These are phyloP conservation scores for Tubosaeta brunneosetosa DNA, from an alignment of 768 basidiomycete species.

Conservation along the genomic window DNA sequence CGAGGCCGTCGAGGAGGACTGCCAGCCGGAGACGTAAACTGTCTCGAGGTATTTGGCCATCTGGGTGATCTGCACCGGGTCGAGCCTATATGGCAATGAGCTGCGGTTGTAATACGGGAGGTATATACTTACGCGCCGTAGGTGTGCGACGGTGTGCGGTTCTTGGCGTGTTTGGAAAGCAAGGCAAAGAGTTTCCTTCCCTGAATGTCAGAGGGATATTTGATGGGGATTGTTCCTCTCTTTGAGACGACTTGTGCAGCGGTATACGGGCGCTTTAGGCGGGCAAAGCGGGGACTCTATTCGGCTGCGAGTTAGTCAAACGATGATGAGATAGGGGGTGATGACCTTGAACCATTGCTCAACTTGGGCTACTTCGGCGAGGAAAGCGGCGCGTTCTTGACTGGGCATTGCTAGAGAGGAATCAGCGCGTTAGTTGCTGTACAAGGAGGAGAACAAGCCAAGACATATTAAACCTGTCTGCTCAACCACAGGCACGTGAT, in stretches of 20 bases:
- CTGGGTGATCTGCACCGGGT: constrained; percentile 96
- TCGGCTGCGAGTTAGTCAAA: background rate
- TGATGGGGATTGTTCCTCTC: constrained; percentile 79
- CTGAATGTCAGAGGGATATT: constrained; percentile 80
- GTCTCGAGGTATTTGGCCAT: constrained; percentile 99
- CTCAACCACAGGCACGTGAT: constrained; percentile 16
- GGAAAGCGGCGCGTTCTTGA: constrained; percentile 64
- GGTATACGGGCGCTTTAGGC: constrained; percentile 87
- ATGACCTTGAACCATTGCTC: constrained; percentile 90
- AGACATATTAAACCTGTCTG: constrained; percentile 26
- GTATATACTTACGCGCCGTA: constrained; percentile 87
- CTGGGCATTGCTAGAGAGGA: constrained; percentile 42
- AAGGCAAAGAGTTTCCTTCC: constrained; percentile 83
- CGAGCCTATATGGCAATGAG: constrained; percentile 57
- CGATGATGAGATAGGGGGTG: constrained; percentile 17
- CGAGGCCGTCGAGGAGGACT: constrained; percentile 89
- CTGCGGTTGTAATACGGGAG: background rate
- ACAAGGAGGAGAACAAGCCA: constrained; percentile 16
- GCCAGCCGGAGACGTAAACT: constrained; percentile 97
- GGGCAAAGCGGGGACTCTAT: constrained; percentile 81
- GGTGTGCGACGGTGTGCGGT: constrained; percentile 84
- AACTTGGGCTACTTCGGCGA: constrained; percentile 77
- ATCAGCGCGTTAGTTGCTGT: background rate
- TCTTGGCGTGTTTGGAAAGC: constrained; percentile 71
- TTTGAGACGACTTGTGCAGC: constrained; percentile 92